Conservation (phyloP, 2,329 filamentous ascomycete species). For the Colletotrichum euphorbiae region DNA sequence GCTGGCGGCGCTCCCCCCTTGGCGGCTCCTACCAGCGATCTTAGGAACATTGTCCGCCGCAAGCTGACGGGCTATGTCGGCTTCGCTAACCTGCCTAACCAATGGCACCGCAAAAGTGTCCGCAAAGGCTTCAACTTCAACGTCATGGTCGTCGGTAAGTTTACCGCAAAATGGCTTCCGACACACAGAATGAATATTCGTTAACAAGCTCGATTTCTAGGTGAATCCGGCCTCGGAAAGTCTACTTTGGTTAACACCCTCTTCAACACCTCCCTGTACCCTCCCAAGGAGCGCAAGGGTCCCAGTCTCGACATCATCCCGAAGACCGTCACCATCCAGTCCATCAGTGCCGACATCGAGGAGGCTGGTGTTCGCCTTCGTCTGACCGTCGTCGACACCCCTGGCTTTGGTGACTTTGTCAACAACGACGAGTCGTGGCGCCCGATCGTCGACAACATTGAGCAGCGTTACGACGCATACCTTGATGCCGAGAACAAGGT, state of each 20-base stretch:
- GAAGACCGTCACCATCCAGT: constrained; percentile 96
- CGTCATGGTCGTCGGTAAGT: constrained; percentile 99
- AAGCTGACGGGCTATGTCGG: constrained; percentile 99
- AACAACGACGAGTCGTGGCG: constrained; percentile 99
- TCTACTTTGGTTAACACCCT: constrained; percentile 99
- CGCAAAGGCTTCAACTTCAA: constrained; percentile 99
- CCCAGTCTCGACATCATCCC: constrained; percentile 98
- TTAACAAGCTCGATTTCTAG: constrained; percentile 58
- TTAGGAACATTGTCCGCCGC: constrained; percentile 95
- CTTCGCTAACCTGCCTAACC: constrained; percentile 98
- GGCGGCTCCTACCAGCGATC: constrained; percentile 69
- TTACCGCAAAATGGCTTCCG: background rate
- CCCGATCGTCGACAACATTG: constrained; percentile 99
- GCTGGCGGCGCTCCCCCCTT: constrained; percentile 45
- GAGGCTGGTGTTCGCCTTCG: constrained; percentile 97
- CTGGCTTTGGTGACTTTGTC: constrained; percentile 98
- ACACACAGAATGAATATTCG: background rate
- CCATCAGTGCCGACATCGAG: constrained; percentile 96
- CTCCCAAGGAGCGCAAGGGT: constrained; percentile 97
- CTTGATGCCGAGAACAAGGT: constrained; percentile 99
- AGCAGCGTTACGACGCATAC: constrained; percentile 98
- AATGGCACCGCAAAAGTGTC: constrained; percentile 99
- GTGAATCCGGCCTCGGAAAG: constrained; percentile 99
- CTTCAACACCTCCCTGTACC: constrained; percentile 99
- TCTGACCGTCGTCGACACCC: constrained; percentile 96